Evolutionary conservation across 108 stramenopile genomes (phyloP).

Genomic region (Cyclotella cryptica): DNA sequence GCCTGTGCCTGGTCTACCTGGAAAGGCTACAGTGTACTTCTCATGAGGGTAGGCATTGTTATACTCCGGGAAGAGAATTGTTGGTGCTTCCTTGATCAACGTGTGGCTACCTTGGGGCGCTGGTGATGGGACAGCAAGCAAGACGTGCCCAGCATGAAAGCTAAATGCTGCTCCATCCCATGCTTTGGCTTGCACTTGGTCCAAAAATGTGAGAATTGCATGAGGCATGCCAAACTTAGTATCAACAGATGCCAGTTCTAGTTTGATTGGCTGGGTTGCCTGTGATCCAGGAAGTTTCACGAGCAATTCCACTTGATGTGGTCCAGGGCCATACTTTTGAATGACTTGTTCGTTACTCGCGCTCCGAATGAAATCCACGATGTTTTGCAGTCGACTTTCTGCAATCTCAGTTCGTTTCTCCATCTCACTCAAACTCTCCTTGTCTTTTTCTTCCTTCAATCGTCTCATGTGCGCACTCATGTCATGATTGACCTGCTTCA

Average conservation of each 20-base stretch:
- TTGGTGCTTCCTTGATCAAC: conserved; percentile 40
- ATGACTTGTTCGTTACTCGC: conserved; percentile 13
- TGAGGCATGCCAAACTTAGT: conserved; percentile 62
- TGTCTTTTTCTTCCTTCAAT: conserved; percentile 10
- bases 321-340: conserved; percentile 62
- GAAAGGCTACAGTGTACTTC: conserved; percentile 80
- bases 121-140: conserved; percentile 51
- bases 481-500: conserved; percentile 22
- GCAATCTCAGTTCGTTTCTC: neutral
- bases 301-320: conserved; percentile 61
- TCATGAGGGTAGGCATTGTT: conserved; percentile 65
- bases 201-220: conserved; percentile 75
- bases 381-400: conserved; percentile 9
- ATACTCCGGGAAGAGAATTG: conserved; percentile 79
- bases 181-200: conserved; percentile 60
- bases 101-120: conserved; percentile 38
- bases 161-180: conserved; percentile 82
- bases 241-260: conserved; percentile 68
- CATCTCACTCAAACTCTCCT: neutral
- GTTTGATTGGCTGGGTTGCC: conserved; percentile 43
- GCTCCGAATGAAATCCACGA: conserved; percentile 16
- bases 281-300: conserved; percentile 30
- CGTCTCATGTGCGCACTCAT: conserved; percentile 9
- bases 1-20: conserved; percentile 67
- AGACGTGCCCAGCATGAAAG: conserved; percentile 68